Percentiles rank a stretch among this genome's conserved stretches.
Evolutionary conservation across 2,329 filamentous ascomycete species (phyloP).

Genomic region (Apiospora aurea): DNA sequence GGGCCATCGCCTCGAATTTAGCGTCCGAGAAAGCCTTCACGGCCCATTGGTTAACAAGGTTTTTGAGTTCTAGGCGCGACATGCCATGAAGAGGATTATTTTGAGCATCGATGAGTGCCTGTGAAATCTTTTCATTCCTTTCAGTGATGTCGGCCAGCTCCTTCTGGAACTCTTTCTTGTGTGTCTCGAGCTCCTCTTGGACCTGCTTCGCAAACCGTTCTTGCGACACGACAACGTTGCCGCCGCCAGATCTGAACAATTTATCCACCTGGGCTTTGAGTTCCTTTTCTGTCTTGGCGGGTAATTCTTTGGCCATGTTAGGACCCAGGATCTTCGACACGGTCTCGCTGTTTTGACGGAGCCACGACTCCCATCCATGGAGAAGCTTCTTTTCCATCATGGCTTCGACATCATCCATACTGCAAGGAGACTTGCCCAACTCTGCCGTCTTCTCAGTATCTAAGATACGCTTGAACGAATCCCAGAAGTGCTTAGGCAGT

Average conservation of each 20-base stretch:
- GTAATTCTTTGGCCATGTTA: conserved; percentile 38
- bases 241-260: background rate
- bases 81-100: conserved; percentile 42
- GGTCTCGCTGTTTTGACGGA: conserved; percentile 54
- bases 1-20: conserved; percentile 55
- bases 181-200: conserved; percentile 47
- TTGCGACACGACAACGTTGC: conserved; percentile 45
- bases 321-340: conserved; percentile 46
- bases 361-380: conserved; percentile 59
- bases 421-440: conserved; percentile 31
- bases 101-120: conserved; percentile 38
- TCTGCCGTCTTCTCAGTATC: conserved; percentile 46
- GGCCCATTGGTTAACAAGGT: conserved; percentile 51
- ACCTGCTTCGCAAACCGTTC: conserved; percentile 57
- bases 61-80: conserved; percentile 49
- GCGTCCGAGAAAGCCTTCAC: conserved; percentile 52
- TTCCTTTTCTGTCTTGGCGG: conserved; percentile 36
- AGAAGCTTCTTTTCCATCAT: conserved; percentile 44
- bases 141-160: conserved; percentile 5
- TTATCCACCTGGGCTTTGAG: conserved; percentile 42
- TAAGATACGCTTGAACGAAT: conserved; percentile 49
- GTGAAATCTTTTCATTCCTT: conserved; percentile 35
- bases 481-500: conserved; percentile 51
- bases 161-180: conserved; percentile 36
- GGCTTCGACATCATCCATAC: conserved; percentile 33